Base-by-base conservation (phyloP, 2,329 filamentous ascomycete genomes). In the Pseudopithomyces chartarum region DNA sequence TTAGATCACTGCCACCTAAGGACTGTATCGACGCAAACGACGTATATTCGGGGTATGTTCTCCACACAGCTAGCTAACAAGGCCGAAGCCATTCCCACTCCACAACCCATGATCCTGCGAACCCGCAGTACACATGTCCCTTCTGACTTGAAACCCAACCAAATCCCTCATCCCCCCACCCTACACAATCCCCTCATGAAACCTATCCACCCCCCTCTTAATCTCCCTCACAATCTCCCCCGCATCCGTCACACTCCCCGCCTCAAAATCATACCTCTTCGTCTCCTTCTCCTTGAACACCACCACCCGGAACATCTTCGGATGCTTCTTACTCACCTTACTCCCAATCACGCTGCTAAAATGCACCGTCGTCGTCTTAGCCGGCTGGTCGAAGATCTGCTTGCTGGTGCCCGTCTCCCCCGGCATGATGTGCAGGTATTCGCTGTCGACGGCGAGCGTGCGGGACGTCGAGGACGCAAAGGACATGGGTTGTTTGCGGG, bases 351-450 rank as follows among this genome's bases (percentile, higher is more conserved):
- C 89, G 55, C 90, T 90, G 67, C 86, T 89, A 71, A 94, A 93
- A 67, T 93, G 90, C 46, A 94, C 89, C 39, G 90, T 92, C 2
- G 90, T 92, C 33, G 87, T 90, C 78, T 92, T 92, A 34, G 81
- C 82, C 20, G 57, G 54, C n/a, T 81, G 83, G 54, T 89, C 86
- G 57, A 86, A 84, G 55, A 87, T 78, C 11, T 86, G 84, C 70
- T 90, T 90, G 36, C 87, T 87, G 15, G 68, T 63, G 43, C 64
- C 65, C 0, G 68, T 68, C 23, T 79, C 78, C 6, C 77, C 77
- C 2, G 91, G 90, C 84, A 92, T 89, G 66, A 96, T 92, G 75
- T 94, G 90, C 59, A 96, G 86, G 73, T 93, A 95, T 73, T 96
- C 91, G 57, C 90, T 90, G 66, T 94, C 91, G 62, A 96, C 91